A percentile compares a stretch with the other conserved stretches of the same genome.
Evolutionary conservation across 2,329 filamentous ascomycete species (phyloP).

Genomic region (Fusarium nodosum): DNA sequence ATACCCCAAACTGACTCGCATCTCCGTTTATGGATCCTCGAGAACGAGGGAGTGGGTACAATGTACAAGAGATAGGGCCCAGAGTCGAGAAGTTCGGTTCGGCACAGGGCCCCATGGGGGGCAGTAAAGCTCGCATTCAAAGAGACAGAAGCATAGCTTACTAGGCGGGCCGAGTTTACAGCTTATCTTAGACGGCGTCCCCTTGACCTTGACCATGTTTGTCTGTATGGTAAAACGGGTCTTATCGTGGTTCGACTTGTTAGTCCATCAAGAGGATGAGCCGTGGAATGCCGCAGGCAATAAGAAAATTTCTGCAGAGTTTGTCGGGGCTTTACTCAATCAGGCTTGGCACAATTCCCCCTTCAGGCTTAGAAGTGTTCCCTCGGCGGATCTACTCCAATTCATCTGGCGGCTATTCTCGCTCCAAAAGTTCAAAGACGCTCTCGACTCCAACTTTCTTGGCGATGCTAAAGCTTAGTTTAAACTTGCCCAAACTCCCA

Average conservation of each 20-base stretch:
- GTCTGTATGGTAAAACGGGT: slow-evolving; percentile 5
- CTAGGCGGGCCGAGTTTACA: slow-evolving; percentile 30
- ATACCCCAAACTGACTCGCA: slow-evolving; percentile 41
- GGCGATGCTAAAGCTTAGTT: slow-evolving; percentile 1
- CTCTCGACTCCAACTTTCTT: slow-evolving; percentile 15
- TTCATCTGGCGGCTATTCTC: slow-evolving; percentile 31
- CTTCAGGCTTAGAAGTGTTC: background rate
- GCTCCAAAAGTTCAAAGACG: slow-evolving; percentile 12
- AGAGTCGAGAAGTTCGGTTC: background rate
- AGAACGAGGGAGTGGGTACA: slow-evolving; percentile 17
- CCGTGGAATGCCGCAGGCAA: slow-evolving; percentile 28
- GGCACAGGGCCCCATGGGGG: slow-evolving; percentile 26
- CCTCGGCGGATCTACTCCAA: slow-evolving; percentile 30
- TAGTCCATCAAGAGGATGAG: slow-evolving; percentile 10
- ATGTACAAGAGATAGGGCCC: slow-evolving; percentile 17
- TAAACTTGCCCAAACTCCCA: slow-evolving; percentile 14
- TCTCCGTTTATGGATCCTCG: slow-evolving; percentile 33
- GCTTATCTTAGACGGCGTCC: slow-evolving; percentile 25
- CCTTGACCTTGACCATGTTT: slow-evolving; percentile 6
- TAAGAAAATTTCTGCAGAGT: slow-evolving; percentile 34
- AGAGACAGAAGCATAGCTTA: background rate
- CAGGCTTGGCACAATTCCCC: background rate
- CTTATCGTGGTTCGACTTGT: slow-evolving; percentile 16
- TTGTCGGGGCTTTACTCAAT: slow-evolving; percentile 26
- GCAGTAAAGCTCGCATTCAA: background rate